Evolutionary conservation across 805 yeast genomes (phyloP), one percentile per base, ranked within the genome.

Genomic region (Groenewaldozyma salmanticensis): DNA sequence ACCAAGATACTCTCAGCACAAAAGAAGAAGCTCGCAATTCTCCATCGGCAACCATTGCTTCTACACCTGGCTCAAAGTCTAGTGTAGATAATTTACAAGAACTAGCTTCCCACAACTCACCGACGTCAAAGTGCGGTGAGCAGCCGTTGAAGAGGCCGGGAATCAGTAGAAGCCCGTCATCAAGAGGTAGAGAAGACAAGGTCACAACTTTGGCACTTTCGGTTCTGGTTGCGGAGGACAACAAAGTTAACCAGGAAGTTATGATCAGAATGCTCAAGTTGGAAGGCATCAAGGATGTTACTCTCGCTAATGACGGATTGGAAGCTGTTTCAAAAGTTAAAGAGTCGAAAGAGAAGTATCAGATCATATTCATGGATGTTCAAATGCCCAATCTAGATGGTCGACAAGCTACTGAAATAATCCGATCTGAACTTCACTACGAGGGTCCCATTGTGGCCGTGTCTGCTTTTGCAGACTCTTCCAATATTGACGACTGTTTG

Each of bases 351-450:
- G 48, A 40, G 4, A 29, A 21, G 4, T 86, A 70, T 57, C 90
- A 85, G 57, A 62, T 90, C 40, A 75, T 92, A 1, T 84, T 90
- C 56, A 90, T 90, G 98, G 98, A 90, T 60, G 94, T 90, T 39
- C 96, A 90, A 61, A 90, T 88, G 97, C 97, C 97, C 3, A 79
- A 76, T 52, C 70, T 87, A 50, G 96, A 90, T 58, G 98, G 98
- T 2, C 64, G 88, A 22, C 67, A 77, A 20, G 95, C 96, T 0
- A 87, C 97, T 0, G 75, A 67, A 46, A 68, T 72, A 53, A 81
- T 90, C 27, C 68, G 96, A 35, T 61, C 67, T 15, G 78, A 81
- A 34, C 59, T 82, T 45, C 64, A 70, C 4, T 83, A 73, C 54
- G 56, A 57, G 1, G 72, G 74, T 4, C 96, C 96, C 0, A 87